Conservation (phyloP, 179 eudicot species). For the Silene noctiflora region DNA sequence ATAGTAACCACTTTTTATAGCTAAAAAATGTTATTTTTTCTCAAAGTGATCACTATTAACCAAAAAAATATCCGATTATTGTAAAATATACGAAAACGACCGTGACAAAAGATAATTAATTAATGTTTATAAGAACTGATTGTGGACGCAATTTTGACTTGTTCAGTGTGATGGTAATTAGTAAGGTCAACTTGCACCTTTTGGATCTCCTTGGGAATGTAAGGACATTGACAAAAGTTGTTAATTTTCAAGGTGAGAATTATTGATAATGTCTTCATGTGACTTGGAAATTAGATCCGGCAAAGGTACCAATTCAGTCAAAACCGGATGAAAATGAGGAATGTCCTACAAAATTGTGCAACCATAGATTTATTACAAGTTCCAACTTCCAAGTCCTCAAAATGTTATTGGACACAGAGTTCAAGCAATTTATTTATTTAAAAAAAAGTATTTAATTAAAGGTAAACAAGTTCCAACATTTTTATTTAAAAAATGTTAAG, state of each 20-base stretch:
- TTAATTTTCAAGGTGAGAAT: background rate
- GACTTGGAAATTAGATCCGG: background rate
- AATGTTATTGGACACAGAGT: no score
- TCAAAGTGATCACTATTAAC: no score
- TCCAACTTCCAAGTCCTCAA: background rate
- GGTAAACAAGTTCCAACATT: no score
- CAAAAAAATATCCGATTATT: no score
- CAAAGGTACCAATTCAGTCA: background rate
- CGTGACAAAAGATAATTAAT: no score
- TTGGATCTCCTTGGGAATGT: conserved; percentile 18
- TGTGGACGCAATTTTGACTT: conserved; percentile 7
- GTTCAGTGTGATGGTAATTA: background rate
- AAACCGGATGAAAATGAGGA: background rate
- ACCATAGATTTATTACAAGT: background rate
- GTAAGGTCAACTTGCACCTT: conserved; percentile 17
- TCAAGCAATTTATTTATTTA: no score
- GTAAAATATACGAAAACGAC: no score
- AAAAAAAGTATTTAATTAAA: no score
- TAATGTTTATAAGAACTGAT: background rate
- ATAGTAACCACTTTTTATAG: no score
- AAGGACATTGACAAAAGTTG: background rate
- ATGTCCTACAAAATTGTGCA: background rate
- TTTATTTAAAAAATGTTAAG: no score
- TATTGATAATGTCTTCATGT: conserved; percentile 7
- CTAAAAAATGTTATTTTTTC: no score